Conservation (phyloP, 1,139 yeast genomes). For the Candida freyschussii region DNA sequence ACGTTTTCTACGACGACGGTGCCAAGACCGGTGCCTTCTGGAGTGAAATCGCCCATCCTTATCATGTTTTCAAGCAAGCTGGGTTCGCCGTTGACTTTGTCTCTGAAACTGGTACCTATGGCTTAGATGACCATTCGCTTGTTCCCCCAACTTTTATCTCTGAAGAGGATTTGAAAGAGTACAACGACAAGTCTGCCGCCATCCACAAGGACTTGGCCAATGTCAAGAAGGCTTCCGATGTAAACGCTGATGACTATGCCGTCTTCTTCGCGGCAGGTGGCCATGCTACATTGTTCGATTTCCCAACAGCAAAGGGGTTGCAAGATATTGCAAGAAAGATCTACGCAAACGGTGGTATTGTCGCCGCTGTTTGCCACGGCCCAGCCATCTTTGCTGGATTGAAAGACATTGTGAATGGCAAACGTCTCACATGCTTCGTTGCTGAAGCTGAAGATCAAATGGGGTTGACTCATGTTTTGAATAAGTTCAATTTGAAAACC, state of each 20-base stretch:
- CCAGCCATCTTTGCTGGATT: conserved; percentile 50
- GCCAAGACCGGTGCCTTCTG: conserved; percentile 51
- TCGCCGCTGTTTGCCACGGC: conserved; percentile 66
- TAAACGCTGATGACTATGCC: conserved; percentile 44
- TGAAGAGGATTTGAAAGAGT: conserved; percentile 39
- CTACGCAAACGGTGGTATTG: conserved; percentile 47
- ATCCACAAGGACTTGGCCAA: conserved; percentile 34
- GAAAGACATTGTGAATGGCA: conserved; percentile 46
- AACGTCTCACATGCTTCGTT: conserved; percentile 56
- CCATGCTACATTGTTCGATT: conserved; percentile 58
- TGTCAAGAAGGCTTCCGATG: conserved; percentile 40
- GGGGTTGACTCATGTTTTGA: conserved; percentile 35
- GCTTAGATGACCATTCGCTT: conserved; percentile 51
- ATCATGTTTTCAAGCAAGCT: conserved; percentile 37
- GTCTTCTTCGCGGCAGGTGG: conserved; percentile 62
- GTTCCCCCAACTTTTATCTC: conserved; percentile 33
- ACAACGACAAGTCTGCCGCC: conserved; percentile 36
- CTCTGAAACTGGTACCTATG: conserved; percentile 53
- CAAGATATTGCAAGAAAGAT: conserved; percentile 42
- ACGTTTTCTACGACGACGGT: conserved; percentile 51
- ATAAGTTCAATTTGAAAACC: conserved; percentile 32
- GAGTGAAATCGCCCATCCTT: conserved; percentile 57
- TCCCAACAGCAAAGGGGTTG: conserved; percentile 45
- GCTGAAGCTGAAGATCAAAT: conserved; percentile 46
- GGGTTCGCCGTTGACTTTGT: conserved; percentile 52